These are phyloP conservation scores for Corynespora cassiicola DNA, from an alignment of 2,329 filamentous ascomycete species.

Conservation along the genomic window DNA sequence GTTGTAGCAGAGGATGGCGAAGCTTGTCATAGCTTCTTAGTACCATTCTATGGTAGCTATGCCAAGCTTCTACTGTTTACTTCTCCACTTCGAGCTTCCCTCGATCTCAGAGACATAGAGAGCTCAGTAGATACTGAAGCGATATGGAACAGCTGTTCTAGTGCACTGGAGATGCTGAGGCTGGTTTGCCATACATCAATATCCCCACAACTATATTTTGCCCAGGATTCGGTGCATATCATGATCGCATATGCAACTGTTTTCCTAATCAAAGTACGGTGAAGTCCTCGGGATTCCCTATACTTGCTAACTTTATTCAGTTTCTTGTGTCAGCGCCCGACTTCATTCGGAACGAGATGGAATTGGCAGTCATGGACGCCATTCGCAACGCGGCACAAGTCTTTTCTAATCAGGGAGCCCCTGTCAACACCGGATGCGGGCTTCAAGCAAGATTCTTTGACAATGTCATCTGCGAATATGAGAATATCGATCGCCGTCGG, in stretches of 20 bases:
- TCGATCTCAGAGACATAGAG: slow-evolving; percentile 7
- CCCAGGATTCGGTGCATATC: slow-evolving; percentile 15
- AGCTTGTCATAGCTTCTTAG: slow-evolving; percentile 13
- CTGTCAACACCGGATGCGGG: slow-evolving; percentile 5
- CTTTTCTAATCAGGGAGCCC: slow-evolving; percentile 1
- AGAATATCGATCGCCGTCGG: no score
- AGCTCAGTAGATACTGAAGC: slow-evolving; percentile 15
- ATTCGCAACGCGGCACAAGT: slow-evolving; percentile 5
- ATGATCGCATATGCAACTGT: slow-evolving; percentile 18
- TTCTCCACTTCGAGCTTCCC: slow-evolving; percentile 8
- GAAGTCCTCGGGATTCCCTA: background rate
- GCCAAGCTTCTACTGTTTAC: slow-evolving; percentile 12
- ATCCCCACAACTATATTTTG: slow-evolving; percentile 12
- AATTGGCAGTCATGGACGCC: slow-evolving; percentile 3
- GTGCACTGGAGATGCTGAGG: slow-evolving; percentile 12
- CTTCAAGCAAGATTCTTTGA: slow-evolving; percentile 5
- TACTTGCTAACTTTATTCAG: background rate
- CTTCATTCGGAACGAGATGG: slow-evolving; percentile 6
- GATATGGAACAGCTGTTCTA: slow-evolving; percentile 14
- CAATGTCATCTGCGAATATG: no score
- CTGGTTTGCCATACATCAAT: slow-evolving; percentile 5
- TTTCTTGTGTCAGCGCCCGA: slow-evolving; percentile 4
- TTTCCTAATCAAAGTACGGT: slow-evolving; percentile 16
- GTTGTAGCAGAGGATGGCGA: background rate
- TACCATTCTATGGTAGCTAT: slow-evolving; percentile 15